Evolutionary conservation across 2,329 filamentous ascomycete genomes (phyloP).

Genomic region (Talaromyces rugulosus): DNA sequence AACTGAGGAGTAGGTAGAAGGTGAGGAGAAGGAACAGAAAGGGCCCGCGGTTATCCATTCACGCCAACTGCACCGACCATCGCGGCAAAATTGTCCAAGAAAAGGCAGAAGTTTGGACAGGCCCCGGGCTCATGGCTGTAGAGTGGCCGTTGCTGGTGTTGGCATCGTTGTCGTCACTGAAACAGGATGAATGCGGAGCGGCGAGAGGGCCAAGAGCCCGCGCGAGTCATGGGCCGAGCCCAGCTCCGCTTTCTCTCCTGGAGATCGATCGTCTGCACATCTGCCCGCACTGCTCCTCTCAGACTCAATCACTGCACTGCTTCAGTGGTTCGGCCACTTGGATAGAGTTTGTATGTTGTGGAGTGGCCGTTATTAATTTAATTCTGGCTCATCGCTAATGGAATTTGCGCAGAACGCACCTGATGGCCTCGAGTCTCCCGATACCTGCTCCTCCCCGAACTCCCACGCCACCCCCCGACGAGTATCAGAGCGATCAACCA

Average conservation of each 20-base stretch:
- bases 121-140: slow-evolving; percentile 3
- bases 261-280: neutral
- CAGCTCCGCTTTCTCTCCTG: slow-evolving; percentile 1
- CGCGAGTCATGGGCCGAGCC: neutral
- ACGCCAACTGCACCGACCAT: slow-evolving; percentile 19
- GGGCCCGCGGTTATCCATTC: slow-evolving; percentile 46
- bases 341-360: neutral
- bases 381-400: neutral
- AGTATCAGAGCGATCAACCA: slow-evolving; percentile 21
- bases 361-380: neutral
- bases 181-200: slow-evolving; percentile 2
- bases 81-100: slow-evolving; percentile 1
- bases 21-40: slow-evolving; percentile 49
- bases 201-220: neutral
- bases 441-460: slow-evolving; percentile 60
- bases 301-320: neutral
- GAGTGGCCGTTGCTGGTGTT: neutral
- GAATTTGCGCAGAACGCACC: neutral
- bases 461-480: slow-evolving; percentile 60
- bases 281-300: neutral
- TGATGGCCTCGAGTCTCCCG: slow-evolving; percentile 58
- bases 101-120: slow-evolving; percentile 9
- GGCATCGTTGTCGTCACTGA: slow-evolving; percentile 1
- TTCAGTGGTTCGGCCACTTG: neutral
- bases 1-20: slow-evolving; percentile 51